phyloP scores from a whole-genome alignment of 2,329 filamentous ascomycete species.

The Penicillium sp. region DNA sequence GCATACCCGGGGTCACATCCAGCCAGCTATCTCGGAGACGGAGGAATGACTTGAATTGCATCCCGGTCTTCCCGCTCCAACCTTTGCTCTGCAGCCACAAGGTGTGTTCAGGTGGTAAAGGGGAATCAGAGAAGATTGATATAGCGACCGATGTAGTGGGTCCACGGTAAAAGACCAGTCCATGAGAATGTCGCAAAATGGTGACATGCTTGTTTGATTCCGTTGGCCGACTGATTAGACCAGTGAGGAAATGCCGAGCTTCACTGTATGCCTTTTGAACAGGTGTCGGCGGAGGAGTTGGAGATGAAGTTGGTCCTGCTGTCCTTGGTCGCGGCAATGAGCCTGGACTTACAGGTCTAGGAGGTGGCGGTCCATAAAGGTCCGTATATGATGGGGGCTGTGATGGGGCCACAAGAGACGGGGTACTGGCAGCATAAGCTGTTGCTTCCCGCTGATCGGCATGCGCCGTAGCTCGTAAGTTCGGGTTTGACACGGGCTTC shows the following conservation, averaged over 20 bases:
- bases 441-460: slow-evolving; percentile 8
- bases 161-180: slow-evolving; percentile 58
- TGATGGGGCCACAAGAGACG: slow-evolving; percentile 6
- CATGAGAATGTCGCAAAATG: slow-evolving; percentile 58
- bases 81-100: slow-evolving; percentile 62
- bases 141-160: slow-evolving; percentile 55
- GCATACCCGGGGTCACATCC: slow-evolving; percentile 55
- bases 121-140: slow-evolving; percentile 54
- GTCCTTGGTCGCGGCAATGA: slow-evolving; percentile 12
- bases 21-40: slow-evolving; percentile 55
- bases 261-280: slow-evolving; percentile 40
- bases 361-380: slow-evolving; percentile 10
- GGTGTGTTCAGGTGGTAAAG: slow-evolving; percentile 50
- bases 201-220: slow-evolving; percentile 59
- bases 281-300: slow-evolving; percentile 11
- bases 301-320: slow-evolving; percentile 7
- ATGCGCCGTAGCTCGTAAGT: slow-evolving; percentile 14
- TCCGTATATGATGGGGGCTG: slow-evolving; percentile 18
- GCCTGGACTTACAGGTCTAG: background rate
- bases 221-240: slow-evolving; percentile 54
- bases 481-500: slow-evolving; percentile 21
- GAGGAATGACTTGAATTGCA: slow-evolving; percentile 56
- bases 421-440: slow-evolving; percentile 8
- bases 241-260: slow-evolving; percentile 57
- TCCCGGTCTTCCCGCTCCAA: slow-evolving; percentile 59